These are phyloP conservation scores for Pilatotrama ljubarskyi DNA, from an alignment of 768 basidiomycete species.

Conservation along the genomic window DNA sequence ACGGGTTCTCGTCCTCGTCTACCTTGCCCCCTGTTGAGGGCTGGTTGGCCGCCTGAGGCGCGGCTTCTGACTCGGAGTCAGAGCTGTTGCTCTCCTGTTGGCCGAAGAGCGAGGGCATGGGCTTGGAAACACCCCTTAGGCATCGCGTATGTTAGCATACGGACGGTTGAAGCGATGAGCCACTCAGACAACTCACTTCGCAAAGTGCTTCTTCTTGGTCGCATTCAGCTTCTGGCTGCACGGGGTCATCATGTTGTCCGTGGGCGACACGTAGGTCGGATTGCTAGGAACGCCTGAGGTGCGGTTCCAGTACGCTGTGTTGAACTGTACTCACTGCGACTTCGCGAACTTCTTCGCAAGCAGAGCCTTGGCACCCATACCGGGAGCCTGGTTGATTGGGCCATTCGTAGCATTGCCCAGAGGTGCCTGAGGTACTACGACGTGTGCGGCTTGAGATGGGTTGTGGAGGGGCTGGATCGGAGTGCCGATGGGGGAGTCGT, in stretches of 20 bases:
- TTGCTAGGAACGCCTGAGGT: slow-evolving; percentile 53
- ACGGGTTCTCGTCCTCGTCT: slow-evolving; percentile 69
- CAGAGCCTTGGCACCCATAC: slow-evolving; percentile 88
- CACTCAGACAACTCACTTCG: slow-evolving; percentile 56
- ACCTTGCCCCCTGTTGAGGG: slow-evolving; percentile 37
- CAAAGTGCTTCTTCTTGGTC: slow-evolving; percentile 91
- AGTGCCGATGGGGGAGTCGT: slow-evolving; percentile 57
- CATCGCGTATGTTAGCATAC: no score
- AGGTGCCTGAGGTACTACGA: slow-evolving; percentile 79
- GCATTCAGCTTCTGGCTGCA: slow-evolving; percentile 89
- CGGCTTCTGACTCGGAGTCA: slow-evolving; percentile 34
- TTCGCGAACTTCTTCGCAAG: slow-evolving; percentile 94
- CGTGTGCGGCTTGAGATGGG: slow-evolving; percentile 74
- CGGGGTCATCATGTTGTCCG: slow-evolving; percentile 94
- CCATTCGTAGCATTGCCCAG: slow-evolving; percentile 65
- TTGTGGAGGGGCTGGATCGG: slow-evolving; percentile 85
- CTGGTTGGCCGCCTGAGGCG: slow-evolving; percentile 31
- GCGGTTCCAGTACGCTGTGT: slow-evolving; percentile 6
- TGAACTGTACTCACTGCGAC: slow-evolving; percentile 60
- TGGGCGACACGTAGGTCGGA: slow-evolving; percentile 86
- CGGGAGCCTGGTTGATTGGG: slow-evolving; percentile 54
- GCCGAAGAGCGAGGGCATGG: slow-evolving; percentile 59
- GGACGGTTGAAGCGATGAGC: neutral
- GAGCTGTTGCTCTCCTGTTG: slow-evolving; percentile 35
- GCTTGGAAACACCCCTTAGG: slow-evolving; percentile 54